Conservation (phyloP, 176 grass and related monocot species). For the Eleusine indica region DNA sequence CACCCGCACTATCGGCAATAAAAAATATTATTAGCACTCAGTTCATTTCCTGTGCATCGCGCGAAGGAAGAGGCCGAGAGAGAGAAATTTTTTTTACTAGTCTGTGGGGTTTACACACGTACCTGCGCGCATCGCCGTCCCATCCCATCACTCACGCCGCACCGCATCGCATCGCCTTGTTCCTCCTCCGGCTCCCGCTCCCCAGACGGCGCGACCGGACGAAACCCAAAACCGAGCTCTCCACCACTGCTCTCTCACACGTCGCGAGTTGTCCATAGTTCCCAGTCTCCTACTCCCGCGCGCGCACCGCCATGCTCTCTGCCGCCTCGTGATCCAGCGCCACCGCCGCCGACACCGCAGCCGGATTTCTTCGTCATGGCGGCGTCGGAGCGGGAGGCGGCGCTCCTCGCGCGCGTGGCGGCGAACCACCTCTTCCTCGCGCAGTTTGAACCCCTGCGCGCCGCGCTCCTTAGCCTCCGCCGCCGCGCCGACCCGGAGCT, state of each 20-base stretch:
- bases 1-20: too few relatives aligned
- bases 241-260: background rate
- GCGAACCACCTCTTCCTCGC: constrained; percentile 90
- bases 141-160: background rate
- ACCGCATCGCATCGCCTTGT: background rate
- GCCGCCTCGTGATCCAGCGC: constrained; percentile 32
- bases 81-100: too few relatives aligned
- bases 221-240: constrained; percentile 15
- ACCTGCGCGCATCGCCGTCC: too few relatives aligned
- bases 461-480: constrained; percentile 82
- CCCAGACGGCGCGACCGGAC: background rate
- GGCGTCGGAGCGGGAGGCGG: constrained; percentile 71
- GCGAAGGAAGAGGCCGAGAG: too few relatives aligned
- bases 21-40: too few relatives aligned
- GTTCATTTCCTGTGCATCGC: too few relatives aligned
- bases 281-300: background rate
- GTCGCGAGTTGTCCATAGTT: background rate
- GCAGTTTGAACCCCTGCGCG: constrained; percentile 91
- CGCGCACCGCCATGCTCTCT: constrained; percentile 28
- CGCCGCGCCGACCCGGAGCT: constrained; percentile 64
- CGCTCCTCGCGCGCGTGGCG: constrained; percentile 74
- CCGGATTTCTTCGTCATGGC: constrained; percentile 25
- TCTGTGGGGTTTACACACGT: too few relatives aligned
- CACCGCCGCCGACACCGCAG: background rate
- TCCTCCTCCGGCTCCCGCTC: background rate